Base-by-base conservation (phyloP, 2,329 filamentous ascomycete genomes). In the Fusarium sp. region DNA sequence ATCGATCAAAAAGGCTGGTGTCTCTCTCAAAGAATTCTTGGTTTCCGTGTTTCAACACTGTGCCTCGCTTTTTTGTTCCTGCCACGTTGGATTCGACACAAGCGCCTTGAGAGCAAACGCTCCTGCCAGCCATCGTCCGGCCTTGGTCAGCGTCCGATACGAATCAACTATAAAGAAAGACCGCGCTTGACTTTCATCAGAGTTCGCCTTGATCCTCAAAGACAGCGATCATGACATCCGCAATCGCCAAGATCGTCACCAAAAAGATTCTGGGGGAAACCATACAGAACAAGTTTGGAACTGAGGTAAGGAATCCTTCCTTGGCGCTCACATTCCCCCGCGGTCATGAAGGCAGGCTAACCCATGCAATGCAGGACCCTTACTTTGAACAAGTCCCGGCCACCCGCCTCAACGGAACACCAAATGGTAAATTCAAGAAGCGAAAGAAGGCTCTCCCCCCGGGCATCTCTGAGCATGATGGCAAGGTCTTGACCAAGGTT, bases 361-460 rank as follows among this genome's bases (percentile, higher is more conserved):
- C 63, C 68, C 50, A 72, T 65, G 69, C 62, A 97, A 97, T 65
- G 69, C 62, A 97, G 92, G 94, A 98, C 77, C 93, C 94, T 6
- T 97, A 93, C 82, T 97, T 94, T 75, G 93, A 97, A 78, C 85
- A 89, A 72, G 89, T 97, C 34, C 89, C 90, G 20, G 90, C 94
- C 42, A 92, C 91, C 8, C 86, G 89, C 68, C 83, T 91, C 42
- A 82, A 89, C 70, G 89, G 89, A 64, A 87, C 84, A 58, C 88
- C 89, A 25, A 86, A 79, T 3, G 89, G 88, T 74, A 96, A 93
- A 78, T 84, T 86, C 62, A 95, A 93, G 83, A 97, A 92, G 80
- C 87, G 90, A 77, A 93, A 91, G 82, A 97, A 96, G 81, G 91
- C 93, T 20, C 83, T 94, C 34, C 94, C 94, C 0, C 87, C 88